phyloP scores from a whole-genome alignment of 257 asterid genomes.

The Striga asiatica region DNA sequence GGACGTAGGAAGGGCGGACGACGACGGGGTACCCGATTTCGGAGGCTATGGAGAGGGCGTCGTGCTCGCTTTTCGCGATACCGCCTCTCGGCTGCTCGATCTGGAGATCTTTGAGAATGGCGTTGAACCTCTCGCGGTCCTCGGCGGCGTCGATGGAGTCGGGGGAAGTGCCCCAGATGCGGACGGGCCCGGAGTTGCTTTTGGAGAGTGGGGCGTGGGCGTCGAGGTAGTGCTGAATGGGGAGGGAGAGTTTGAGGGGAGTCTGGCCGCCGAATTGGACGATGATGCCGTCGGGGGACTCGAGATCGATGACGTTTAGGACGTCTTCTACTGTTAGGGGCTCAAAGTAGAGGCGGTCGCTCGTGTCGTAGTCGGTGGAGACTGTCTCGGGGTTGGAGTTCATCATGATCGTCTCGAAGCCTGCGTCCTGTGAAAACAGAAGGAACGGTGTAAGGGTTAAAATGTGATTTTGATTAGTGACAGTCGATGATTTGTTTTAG shows the following conservation, averaged over 20 bases:
- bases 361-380: constrained; percentile 93
- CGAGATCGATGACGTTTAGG: constrained; percentile 79
- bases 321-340: constrained; percentile 96
- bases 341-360: constrained; percentile 94
- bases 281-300: constrained; percentile 91
- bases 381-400: constrained; percentile 98
- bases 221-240: constrained; percentile 66
- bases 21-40: constrained; percentile 92
- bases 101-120: constrained; percentile 62
- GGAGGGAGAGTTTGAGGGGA: constrained; percentile 76
- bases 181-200: constrained; percentile 62
- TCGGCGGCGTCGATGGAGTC: constrained; percentile 97
- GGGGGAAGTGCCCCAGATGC: constrained; percentile 96
- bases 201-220: constrained; percentile 40
- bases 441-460: neutral
- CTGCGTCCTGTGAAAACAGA: constrained; percentile 57
- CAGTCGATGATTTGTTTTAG: neutral
- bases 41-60: constrained; percentile 86
- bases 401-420: constrained; percentile 95
- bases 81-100: constrained; percentile 99
- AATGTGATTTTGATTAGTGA: too few species aligned
- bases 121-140: constrained; percentile 85
- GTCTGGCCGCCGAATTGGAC: constrained; percentile 99
- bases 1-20: constrained; percentile 90
- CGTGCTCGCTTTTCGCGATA: constrained; percentile 80